Conservation (phyloP, 768 basidiomycete genomes). For the Podaxis carcinomalis region DNA sequence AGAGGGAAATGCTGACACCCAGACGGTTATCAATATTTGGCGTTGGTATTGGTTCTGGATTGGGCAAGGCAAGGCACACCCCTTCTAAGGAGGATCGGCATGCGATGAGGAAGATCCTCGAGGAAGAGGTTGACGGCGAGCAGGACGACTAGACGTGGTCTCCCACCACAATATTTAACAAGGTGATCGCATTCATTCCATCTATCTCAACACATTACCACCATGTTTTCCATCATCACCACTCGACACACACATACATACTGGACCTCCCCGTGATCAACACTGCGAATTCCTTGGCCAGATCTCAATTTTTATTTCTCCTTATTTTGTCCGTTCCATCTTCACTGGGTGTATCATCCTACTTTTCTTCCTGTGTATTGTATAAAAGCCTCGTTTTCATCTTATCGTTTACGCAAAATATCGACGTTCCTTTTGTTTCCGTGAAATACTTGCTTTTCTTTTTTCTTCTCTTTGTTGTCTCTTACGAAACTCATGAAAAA, state of each 20-base stretch:
- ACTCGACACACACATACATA: neutral
- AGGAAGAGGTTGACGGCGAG: slow-evolving; percentile 30
- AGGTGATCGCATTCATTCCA: neutral
- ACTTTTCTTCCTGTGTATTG: neutral
- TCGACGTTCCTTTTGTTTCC: neutral
- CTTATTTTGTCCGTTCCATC: neutral
- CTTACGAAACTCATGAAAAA: slow-evolving; percentile 8
- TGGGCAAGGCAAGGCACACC: slow-evolving; percentile 20
- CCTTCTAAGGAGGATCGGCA: slow-evolving; percentile 20
- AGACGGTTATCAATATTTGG: slow-evolving; percentile 7
- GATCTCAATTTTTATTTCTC: slow-evolving; percentile 2
- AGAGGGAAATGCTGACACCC: neutral
- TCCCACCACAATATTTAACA: neutral
- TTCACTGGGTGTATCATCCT: slow-evolving; percentile 2
- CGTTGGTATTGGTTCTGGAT: slow-evolving; percentile 6
- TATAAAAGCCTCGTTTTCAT: neutral
- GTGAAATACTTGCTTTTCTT: neutral
- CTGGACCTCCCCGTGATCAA: neutral
- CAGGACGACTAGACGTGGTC: slow-evolving; percentile 13
- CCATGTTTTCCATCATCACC: neutral
- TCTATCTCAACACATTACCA: neutral
- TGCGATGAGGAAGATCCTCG: slow-evolving; percentile 26
- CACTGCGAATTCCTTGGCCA: neutral
- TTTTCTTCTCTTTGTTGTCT: neutral
- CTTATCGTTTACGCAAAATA: neutral